Evolutionary conservation across 805 yeast genomes (phyloP).

Genomic region (Candida coleopterorum): DNA sequence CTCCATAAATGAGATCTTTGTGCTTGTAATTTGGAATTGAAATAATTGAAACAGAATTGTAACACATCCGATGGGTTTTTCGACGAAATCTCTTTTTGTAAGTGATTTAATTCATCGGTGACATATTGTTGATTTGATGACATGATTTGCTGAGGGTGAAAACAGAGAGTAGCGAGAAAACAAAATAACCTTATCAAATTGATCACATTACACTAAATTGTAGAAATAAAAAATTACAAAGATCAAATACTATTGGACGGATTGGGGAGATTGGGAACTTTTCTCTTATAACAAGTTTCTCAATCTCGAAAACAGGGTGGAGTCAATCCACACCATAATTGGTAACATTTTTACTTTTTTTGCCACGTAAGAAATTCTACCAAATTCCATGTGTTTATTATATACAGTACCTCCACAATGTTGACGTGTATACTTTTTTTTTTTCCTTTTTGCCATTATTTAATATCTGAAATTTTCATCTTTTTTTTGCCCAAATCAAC

Average conservation of each 20-base stretch:
- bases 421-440: constrained; percentile 5
- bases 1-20: constrained; percentile 52
- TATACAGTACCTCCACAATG: constrained; percentile 8
- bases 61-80: constrained; percentile 63
- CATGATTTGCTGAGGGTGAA: constrained; percentile 2
- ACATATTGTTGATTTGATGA: constrained; percentile 8
- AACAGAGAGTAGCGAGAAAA: too few species aligned
- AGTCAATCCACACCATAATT: too few species aligned
- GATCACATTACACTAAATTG: too few species aligned
- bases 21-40: constrained; percentile 54
- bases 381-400: too few species aligned
- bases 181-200: too few species aligned
- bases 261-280: too few species aligned
- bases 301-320: too few species aligned
- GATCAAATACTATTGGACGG: too few species aligned
- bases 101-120: constrained; percentile 53
- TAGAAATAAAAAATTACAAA: too few species aligned
- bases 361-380: too few species aligned
- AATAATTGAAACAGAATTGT: constrained; percentile 74
- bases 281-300: too few species aligned
- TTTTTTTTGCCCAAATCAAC: constrained; percentile 1
- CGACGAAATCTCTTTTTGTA: constrained; percentile 49
- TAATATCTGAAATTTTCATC: background rate
- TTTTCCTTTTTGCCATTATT: background rate
- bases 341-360: too few species aligned